Conservation (phyloP, 1,284 basidiomycete genomes). For the Lentinus polychrous region DNA sequence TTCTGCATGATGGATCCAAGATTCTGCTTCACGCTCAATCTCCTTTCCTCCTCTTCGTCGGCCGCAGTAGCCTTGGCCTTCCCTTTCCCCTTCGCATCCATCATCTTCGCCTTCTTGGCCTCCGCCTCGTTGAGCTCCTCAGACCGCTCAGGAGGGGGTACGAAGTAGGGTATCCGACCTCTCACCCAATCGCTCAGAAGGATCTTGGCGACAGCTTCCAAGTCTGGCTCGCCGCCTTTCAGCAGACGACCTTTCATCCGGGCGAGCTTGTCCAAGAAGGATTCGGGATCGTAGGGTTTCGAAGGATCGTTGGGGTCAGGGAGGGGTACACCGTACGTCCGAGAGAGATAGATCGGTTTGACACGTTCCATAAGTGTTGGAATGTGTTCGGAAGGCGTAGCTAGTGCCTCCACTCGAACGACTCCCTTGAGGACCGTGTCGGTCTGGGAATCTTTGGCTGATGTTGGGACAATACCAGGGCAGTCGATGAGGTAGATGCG, state of each 20-base stretch:
- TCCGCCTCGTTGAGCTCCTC: conserved; percentile 62
- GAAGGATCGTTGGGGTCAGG: conserved; percentile 48
- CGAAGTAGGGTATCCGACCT: conserved; percentile 89
- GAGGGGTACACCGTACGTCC: conserved; percentile 80
- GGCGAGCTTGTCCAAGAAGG: conserved; percentile 82
- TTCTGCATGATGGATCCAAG: conserved; percentile 77
- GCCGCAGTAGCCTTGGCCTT: conserved; percentile 29
- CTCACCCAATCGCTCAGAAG: conserved; percentile 97
- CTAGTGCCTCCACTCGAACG: conserved; percentile 92
- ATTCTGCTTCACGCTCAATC: conserved; percentile 66
- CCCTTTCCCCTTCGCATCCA: conserved; percentile 29
- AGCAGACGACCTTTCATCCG: conserved; percentile 88
- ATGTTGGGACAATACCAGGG: conserved; percentile 95
- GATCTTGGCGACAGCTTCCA: conserved; percentile 92
- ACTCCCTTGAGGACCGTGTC: conserved; percentile 96
- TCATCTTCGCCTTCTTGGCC: conserved; percentile 48
- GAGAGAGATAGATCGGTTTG: conserved; percentile 86
- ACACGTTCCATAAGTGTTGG: conserved; percentile 84
- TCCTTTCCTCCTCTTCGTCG: conserved; percentile 22
- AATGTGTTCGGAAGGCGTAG: conserved; percentile 92
- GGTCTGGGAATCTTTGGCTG: conserved; percentile 86
- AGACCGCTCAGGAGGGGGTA: conserved; percentile 69
- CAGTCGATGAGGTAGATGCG: conserved; percentile 99
- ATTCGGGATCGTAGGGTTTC: conserved; percentile 65
- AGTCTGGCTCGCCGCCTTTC: conserved; percentile 92